Percentiles rank a stretch among this genome's conserved stretches.
These are phyloP conservation scores for Naganishia onofrii DNA, from an alignment of 768 basidiomycete species.

Conservation along the genomic window DNA sequence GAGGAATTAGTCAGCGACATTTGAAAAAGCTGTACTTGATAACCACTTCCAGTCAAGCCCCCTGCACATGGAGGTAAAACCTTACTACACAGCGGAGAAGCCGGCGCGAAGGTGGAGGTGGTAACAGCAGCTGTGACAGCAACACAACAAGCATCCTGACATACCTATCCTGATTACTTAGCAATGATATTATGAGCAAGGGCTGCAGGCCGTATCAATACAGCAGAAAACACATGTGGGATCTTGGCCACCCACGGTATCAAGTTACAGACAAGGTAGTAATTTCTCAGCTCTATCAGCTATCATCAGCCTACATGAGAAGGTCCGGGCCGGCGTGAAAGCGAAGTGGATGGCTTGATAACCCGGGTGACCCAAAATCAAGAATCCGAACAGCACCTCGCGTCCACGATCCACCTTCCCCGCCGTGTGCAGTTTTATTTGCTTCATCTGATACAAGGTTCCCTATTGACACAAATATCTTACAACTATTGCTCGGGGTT, in stretches of 20 bases:
- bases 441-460: background rate
- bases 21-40: background rate
- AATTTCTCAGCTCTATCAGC: too few species aligned
- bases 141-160: background rate
- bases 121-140: too few species aligned
- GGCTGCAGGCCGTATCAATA: background rate
- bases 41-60: background rate
- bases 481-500: slow-evolving; percentile 2
- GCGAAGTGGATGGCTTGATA: too few species aligned
- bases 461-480: background rate
- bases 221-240: background rate
- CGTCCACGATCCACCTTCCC: too few species aligned
- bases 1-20: background rate
- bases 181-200: too few species aligned
- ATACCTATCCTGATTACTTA: too few species aligned
- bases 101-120: background rate
- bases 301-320: too few species aligned
- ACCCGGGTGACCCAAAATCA: too few species aligned
- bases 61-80: background rate
- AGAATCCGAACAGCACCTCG: too few species aligned
- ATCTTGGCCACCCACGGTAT: background rate
- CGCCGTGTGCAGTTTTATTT: background rate
- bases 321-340: too few species aligned
- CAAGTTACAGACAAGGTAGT: too few species aligned
- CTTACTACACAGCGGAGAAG: background rate